Conservation (phyloP, 345 rosid species). For the Schrenkiella parvula region DNA sequence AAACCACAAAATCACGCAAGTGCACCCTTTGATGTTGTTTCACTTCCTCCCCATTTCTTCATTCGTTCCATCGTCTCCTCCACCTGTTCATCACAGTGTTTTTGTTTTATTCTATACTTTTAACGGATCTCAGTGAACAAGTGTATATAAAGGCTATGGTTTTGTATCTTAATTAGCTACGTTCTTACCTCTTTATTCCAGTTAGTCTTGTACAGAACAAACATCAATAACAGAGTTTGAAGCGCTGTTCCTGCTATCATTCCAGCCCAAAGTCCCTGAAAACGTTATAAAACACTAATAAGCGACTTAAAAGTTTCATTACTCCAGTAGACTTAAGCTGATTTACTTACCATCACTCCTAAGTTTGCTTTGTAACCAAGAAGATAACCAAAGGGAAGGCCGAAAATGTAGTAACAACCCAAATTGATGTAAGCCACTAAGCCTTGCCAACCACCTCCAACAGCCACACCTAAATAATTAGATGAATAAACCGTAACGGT, state of each 20-base stretch:
- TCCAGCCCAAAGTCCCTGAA: conserved; percentile 78
- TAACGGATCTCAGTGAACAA: neutral
- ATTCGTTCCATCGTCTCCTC: conserved; percentile 60
- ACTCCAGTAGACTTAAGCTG: neutral
- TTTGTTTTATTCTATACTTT: neutral
- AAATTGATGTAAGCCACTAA: conserved; percentile 77
- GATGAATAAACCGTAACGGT: neutral
- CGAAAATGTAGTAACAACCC: conserved; percentile 65
- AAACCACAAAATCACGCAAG: conserved; percentile 9
- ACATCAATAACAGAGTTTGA: conserved; percentile 57
- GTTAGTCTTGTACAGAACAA: conserved; percentile 59
- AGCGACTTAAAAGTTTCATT: neutral
- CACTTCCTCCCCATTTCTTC: conserved; percentile 66
- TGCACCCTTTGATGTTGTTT: conserved; percentile 6
- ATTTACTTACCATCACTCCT: conserved; percentile 55
- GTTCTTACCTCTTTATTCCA: conserved; percentile 75
- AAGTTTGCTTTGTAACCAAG: conserved; percentile 62
- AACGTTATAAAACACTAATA: neutral
- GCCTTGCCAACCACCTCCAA: conserved; percentile 91
- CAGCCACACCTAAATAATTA: conserved; percentile 58
- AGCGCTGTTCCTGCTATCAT: conserved; percentile 73
- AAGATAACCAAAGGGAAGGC: conserved; percentile 68
- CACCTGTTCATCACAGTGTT: conserved; percentile 35
- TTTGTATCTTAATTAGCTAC: neutral
- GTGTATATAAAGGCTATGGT: neutral